Evolutionary conservation across 1,284 basidiomycete species (phyloP).

Genomic region (Rugosomyces carneus): DNA sequence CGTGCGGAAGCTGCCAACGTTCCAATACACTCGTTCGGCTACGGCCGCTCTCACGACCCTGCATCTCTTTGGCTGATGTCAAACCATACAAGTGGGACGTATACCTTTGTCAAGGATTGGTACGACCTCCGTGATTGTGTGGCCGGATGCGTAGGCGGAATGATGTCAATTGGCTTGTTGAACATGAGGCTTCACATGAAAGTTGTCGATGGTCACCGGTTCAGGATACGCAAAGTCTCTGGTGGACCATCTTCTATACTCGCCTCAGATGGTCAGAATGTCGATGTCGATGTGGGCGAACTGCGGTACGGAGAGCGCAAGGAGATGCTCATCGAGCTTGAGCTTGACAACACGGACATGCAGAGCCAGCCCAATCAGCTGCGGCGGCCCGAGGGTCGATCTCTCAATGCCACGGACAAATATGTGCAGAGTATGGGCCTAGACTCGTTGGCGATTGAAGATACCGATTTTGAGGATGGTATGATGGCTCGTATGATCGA

Average conservation of each 20-base stretch:
- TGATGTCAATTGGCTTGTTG: constrained; percentile 87
- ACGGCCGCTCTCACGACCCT: constrained; percentile 94
- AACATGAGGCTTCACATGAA: constrained; percentile 91
- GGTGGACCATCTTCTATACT: constrained; percentile 82
- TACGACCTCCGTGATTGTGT: constrained; percentile 87
- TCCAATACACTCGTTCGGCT: constrained; percentile 95
- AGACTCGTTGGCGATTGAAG: constrained; percentile 66
- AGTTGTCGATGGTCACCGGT: constrained; percentile 76
- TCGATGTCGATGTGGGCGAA: constrained; percentile 93
- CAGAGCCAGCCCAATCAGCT: constrained; percentile 27
- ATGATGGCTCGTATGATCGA: constrained; percentile 91
- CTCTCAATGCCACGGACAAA: constrained; percentile 70
- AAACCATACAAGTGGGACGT: constrained; percentile 94
- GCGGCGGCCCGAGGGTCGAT: constrained; percentile 22
- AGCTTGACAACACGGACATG: constrained; percentile 74
- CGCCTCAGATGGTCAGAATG: constrained; percentile 82
- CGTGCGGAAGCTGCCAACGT: constrained; percentile 94
- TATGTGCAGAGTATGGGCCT: constrained; percentile 79
- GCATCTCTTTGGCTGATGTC: constrained; percentile 98
- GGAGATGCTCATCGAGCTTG: constrained; percentile 92
- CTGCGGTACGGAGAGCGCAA: constrained; percentile 87
- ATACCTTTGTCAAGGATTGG: constrained; percentile 96
- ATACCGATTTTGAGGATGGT: constrained; percentile 69
- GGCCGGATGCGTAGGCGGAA: constrained; percentile 87
- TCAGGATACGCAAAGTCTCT: constrained; percentile 87